Evolutionary conservation across 352 stramenopile species (phyloP), one percentile per base, ranked within the genome.

Genomic region (Globisporangium radiosum): DNA sequence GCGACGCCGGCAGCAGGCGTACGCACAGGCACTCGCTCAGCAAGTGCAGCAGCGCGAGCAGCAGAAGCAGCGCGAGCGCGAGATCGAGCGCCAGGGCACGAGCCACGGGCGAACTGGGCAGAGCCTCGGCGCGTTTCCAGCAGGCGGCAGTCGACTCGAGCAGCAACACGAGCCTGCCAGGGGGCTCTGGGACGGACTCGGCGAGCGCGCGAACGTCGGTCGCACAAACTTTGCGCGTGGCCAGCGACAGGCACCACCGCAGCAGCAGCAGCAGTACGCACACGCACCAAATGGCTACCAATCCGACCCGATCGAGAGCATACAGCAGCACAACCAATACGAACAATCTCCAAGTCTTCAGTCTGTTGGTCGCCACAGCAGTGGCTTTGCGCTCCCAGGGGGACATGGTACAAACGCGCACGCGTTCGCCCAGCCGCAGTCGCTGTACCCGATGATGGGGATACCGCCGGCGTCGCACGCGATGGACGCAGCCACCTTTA

Each of bases 21-120:
- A 88, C 49, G 76, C 75, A 0, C 71, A 78, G 48, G 78, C 75
- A 9, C 60, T 88, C 1, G 69, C 74, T 3, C 66, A 88, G 48
- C 78, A 87, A 54, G 76, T 87, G 9, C 74, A 73, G 6, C 69
- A 83, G 60, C 76, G 69, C 3, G 72, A 88, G 25, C 54, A 74
- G 56, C 76, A 80, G 48, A 79, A 82, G 51, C 76, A 64, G 5
- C 66, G 59, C 4, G 71, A 84, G n/a, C 66, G 67, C 47, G 68
- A 78, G 50, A 25, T 68, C 10, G 64, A 73, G 7, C 57, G 63
- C 0, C 72, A 68, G 2, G 65, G 65, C 33, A 52, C 37, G 37
- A 60, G 17, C 19, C 47, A 52, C 53, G 50, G 42, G 42, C 59
- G 45, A 4, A 17, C 57, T 9, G 51, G 45, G 8, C 45, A 50